phyloP scores from a whole-genome alignment of 805 yeast species.

The Ogataea allantospora region DNA sequence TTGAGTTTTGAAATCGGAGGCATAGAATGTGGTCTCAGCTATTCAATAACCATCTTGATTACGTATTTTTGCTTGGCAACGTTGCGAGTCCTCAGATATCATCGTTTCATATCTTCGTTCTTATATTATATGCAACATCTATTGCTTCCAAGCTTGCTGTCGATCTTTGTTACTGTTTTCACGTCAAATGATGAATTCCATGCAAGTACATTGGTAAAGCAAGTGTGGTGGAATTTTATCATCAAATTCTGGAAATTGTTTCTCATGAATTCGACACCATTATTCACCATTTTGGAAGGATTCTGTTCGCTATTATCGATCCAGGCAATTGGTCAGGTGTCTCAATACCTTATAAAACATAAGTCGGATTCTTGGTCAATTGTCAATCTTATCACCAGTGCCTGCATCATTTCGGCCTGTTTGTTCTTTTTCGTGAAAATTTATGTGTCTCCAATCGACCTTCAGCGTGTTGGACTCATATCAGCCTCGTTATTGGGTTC shows the following conservation, averaged over 20 bases:
- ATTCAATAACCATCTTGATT: slow-evolving; percentile 67
- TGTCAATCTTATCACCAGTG: slow-evolving; percentile 65
- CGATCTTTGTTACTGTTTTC: slow-evolving; percentile 61
- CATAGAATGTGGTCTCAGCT: slow-evolving; percentile 81
- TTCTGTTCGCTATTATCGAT: slow-evolving; percentile 88
- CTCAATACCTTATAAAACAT: slow-evolving; percentile 60
- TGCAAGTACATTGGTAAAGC: slow-evolving; percentile 19
- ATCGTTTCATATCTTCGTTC: slow-evolving; percentile 43
- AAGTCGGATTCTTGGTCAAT: slow-evolving; percentile 80
- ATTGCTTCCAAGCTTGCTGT: slow-evolving; percentile 75
- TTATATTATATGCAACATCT: slow-evolving; percentile 81
- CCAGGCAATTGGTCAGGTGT: slow-evolving; percentile 85
- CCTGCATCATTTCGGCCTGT: slow-evolving; percentile 72
- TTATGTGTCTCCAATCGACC: slow-evolving; percentile 71
- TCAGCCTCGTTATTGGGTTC: slow-evolving; percentile 87
- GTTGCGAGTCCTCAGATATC: slow-evolving; percentile 53
- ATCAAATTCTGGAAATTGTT: slow-evolving; percentile 70
- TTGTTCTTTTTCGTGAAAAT: slow-evolving; percentile 79
- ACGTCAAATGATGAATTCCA: slow-evolving; percentile 31
- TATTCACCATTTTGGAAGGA: slow-evolving; percentile 89
- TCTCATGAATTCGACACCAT: slow-evolving; percentile 78
- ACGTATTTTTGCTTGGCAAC: slow-evolving; percentile 74
- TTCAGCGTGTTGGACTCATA: slow-evolving; percentile 57
- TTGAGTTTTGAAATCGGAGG: slow-evolving; percentile 95
- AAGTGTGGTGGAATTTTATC: slow-evolving; percentile 37